These are phyloP conservation scores for Fusarium nurragi DNA, from an alignment of 2,329 filamentous ascomycete genomes.

Conservation along the genomic window DNA sequence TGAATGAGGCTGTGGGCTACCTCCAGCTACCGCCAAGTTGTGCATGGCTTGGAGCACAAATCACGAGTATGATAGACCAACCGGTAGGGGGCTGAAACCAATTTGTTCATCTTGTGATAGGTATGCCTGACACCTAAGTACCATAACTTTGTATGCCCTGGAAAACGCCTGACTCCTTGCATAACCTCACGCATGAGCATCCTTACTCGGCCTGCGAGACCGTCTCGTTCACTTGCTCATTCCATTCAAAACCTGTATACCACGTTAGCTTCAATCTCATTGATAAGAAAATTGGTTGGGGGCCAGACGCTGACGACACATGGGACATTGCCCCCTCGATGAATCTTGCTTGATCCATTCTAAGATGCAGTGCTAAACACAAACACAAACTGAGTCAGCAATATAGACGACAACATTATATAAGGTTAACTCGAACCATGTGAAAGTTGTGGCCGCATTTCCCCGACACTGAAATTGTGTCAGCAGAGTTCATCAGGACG, in stretches of 20 bases:
- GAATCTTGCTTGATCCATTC: slow-evolving; percentile 97
- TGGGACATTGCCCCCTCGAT: slow-evolving; percentile 92
- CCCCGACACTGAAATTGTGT: slow-evolving; percentile 72
- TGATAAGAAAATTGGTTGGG: background rate
- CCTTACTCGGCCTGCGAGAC: slow-evolving; percentile 46
- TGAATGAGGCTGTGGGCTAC: slow-evolving; percentile 17
- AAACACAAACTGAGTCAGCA: slow-evolving; percentile 25
- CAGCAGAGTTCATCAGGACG: slow-evolving; percentile 20
- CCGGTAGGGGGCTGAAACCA: slow-evolving; percentile 9
- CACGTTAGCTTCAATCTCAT: slow-evolving; percentile 13
- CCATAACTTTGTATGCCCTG: slow-evolving; percentile 20
- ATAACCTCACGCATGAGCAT: background rate
- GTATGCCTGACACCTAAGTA: slow-evolving; percentile 20
- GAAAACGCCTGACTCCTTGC: slow-evolving; percentile 37
- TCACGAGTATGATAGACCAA: slow-evolving; percentile 1
- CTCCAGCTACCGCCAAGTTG: slow-evolving; percentile 11
- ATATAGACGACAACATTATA: slow-evolving; percentile 2
- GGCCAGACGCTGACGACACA: slow-evolving; percentile 89
- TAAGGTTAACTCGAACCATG: slow-evolving; percentile 69
- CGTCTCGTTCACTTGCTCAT: slow-evolving; percentile 49
- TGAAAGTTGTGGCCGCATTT: slow-evolving; percentile 98
- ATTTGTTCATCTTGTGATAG: slow-evolving; percentile 1
- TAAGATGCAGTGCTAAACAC: slow-evolving; percentile 84
- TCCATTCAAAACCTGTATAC: slow-evolving; percentile 54
- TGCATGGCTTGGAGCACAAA: slow-evolving; percentile 5